Conservation (phyloP, 495 filamentous ascomycete species). For the Aspergillus hancockii region DNA sequence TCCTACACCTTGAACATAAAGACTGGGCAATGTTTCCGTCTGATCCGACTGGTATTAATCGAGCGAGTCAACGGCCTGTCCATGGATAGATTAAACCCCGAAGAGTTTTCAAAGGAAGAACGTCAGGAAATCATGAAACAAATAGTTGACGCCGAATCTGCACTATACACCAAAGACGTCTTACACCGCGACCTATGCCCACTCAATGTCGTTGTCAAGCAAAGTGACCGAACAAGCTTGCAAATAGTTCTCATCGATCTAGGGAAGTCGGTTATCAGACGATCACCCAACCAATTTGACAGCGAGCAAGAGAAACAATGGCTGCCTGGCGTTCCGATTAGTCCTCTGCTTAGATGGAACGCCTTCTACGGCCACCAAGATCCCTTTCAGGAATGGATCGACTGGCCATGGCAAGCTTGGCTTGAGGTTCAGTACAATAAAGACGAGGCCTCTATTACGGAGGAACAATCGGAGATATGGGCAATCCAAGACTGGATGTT, state of each 20-base stretch:
- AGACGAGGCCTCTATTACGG: not conserved
- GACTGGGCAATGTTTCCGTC: conserved; percentile 18
- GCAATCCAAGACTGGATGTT: conserved; percentile 4
- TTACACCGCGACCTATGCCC: no score
- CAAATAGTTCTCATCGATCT: conserved; percentile 27
- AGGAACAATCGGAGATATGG: conserved; percentile 2
- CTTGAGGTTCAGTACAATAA: conserved; percentile 9
- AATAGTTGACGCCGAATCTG: conserved; percentile 26
- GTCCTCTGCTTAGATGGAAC: conserved; percentile 11
- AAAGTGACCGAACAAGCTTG: conserved; percentile 3
- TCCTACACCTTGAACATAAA: conserved; percentile 27
- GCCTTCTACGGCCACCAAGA: not conserved
- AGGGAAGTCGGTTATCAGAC: conserved; percentile 6
- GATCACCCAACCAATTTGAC: conserved; percentile 19
- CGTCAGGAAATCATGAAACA: conserved; percentile 26
- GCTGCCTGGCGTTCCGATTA: conserved; percentile 5
- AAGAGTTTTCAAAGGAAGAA: conserved; percentile 9
- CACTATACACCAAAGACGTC: conserved; percentile 18
- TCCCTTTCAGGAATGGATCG: not conserved
- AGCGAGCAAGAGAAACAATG: not conserved
- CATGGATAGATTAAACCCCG: conserved; percentile 20
- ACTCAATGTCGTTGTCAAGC: conserved; percentile 22
- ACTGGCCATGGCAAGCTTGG: conserved; percentile 11
- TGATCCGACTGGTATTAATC: conserved; percentile 28
- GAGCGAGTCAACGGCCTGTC: conserved; percentile 24